phyloP scores from a whole-genome alignment of 805 yeast species.

The Ogataea corticis region DNA sequence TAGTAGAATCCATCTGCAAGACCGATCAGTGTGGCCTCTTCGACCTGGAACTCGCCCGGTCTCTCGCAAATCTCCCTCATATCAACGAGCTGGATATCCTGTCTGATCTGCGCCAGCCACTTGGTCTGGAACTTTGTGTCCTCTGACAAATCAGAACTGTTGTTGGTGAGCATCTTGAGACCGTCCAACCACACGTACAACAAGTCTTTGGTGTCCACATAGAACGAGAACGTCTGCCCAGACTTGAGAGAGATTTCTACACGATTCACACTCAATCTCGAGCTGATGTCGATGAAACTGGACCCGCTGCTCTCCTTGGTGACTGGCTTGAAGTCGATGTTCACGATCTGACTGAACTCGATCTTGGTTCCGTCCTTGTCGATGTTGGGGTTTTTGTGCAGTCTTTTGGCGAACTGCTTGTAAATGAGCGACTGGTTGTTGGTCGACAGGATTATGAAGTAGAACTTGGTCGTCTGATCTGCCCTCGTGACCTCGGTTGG shows the following conservation, averaged over 20 bases:
- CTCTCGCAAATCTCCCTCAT: conserved; percentile 29
- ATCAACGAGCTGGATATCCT: conserved; percentile 49
- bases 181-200: conserved; percentile 82
- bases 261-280: conserved; percentile 41
- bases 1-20: conserved; percentile 19
- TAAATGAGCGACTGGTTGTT: conserved; percentile 61
- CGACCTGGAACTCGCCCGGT: conserved; percentile 1
- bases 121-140: conserved; percentile 47
- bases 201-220: conserved; percentile 66
- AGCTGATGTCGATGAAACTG: conserved; percentile 54
- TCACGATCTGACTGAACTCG: conserved; percentile 50
- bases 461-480: conserved; percentile 33
- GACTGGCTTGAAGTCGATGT: conserved; percentile 52
- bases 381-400: conserved; percentile 51
- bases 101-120: conserved; percentile 45
- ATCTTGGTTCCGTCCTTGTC: conserved; percentile 57
- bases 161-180: conserved; percentile 49
- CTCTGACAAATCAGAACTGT: conserved; percentile 38
- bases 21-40: conserved; percentile 10
- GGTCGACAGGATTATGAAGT: conserved; percentile 64
- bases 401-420: conserved; percentile 55
- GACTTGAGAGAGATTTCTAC: conserved; percentile 23
- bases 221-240: conserved; percentile 50
- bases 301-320: conserved; percentile 38
- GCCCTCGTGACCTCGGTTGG: conserved; percentile 36